These are phyloP conservation scores for Pleurotus djamor DNA, from an alignment of 768 basidiomycete species.

Conservation along the genomic window DNA sequence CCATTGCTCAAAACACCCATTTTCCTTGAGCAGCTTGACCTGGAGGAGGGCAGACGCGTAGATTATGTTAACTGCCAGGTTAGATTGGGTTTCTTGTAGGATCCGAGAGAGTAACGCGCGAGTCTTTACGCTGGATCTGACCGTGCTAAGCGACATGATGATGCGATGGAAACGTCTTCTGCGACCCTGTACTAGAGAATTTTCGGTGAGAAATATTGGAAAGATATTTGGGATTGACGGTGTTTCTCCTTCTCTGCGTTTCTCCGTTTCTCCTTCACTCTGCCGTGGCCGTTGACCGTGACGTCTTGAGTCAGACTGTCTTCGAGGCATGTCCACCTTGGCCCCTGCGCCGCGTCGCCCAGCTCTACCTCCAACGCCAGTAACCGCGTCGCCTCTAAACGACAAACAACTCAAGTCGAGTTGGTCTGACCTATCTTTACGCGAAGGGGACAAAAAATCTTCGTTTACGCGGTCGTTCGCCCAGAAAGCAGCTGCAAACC, in stretches of 20 bases:
- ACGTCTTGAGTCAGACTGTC: neutral
- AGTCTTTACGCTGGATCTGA: too few species aligned
- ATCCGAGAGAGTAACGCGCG: too few species aligned
- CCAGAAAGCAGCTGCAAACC: conserved; percentile 23
- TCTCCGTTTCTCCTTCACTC: neutral
- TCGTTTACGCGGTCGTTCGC: conserved; percentile 20
- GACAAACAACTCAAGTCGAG: conserved; percentile 47
- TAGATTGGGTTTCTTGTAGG: too few species aligned
- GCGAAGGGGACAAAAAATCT: conserved; percentile 21
- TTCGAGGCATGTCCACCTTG: conserved; percentile 12
- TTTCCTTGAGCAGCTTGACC: too few species aligned
- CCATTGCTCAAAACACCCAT: too few species aligned
- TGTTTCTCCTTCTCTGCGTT: neutral
- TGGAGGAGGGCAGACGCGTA: too few species aligned
- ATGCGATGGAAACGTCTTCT: neutral
- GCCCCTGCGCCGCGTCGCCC: conserved; percentile 24
- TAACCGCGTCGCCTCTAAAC: conserved; percentile 30
- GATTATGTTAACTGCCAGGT: too few species aligned
- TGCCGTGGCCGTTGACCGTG: neutral
- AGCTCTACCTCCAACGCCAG: conserved; percentile 29
- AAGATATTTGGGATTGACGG: neutral
- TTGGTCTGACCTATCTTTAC: conserved; percentile 47
- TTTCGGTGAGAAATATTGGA: conserved; percentile 1
- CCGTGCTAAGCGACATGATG: neutral
- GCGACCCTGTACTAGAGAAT: conserved; percentile 1